Percentiles rank a stretch among this genome's conserved stretches.
phyloP scores from a whole-genome alignment of 768 basidiomycete genomes.

The Artomyces pyxidatus region DNA sequence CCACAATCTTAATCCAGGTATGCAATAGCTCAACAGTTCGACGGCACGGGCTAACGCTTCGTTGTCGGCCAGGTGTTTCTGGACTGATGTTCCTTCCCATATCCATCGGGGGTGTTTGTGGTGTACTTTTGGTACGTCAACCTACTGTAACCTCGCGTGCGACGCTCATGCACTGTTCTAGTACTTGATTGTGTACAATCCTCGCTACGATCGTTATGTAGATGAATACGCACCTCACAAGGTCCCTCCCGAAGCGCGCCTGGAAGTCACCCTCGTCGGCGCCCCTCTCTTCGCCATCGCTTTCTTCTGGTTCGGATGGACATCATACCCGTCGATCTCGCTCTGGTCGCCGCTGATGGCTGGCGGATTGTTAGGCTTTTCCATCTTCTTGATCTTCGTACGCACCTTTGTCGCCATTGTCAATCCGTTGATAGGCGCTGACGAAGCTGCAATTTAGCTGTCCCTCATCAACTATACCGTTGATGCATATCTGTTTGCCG shows the following conservation, averaged over 20 bases:
- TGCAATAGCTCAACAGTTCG: neutral
- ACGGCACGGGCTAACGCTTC: neutral
- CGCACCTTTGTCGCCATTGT: neutral
- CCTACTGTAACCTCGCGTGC: too few species aligned
- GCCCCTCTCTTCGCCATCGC: slow-evolving; percentile 43
- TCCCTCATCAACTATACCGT: slow-evolving; percentile 53
- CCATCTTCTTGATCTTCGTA: slow-evolving; percentile 48
- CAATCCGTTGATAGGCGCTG: neutral
- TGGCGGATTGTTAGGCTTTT: slow-evolving; percentile 42
- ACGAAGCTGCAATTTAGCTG: too few species aligned
- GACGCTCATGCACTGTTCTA: neutral
- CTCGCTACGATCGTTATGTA: slow-evolving; percentile 36
- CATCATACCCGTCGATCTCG: slow-evolving; percentile 42
- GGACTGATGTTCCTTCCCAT: slow-evolving; percentile 25
- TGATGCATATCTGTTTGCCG: slow-evolving; percentile 46
- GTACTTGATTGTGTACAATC: slow-evolving; percentile 51
- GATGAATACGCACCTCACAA: slow-evolving; percentile 37
- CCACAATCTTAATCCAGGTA: slow-evolving; percentile 20
- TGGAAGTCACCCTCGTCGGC: slow-evolving; percentile 40
- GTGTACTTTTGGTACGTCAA: slow-evolving; percentile 12
- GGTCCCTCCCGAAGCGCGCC: slow-evolving; percentile 53
- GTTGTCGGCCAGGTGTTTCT: neutral
- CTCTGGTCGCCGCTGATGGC: slow-evolving; percentile 48
- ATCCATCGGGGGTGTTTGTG: slow-evolving; percentile 19
- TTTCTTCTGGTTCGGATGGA: slow-evolving; percentile 70